Evolutionary conservation across 768 basidiomycete genomes (phyloP).

Genomic region (Pleurotus platypus): DNA sequence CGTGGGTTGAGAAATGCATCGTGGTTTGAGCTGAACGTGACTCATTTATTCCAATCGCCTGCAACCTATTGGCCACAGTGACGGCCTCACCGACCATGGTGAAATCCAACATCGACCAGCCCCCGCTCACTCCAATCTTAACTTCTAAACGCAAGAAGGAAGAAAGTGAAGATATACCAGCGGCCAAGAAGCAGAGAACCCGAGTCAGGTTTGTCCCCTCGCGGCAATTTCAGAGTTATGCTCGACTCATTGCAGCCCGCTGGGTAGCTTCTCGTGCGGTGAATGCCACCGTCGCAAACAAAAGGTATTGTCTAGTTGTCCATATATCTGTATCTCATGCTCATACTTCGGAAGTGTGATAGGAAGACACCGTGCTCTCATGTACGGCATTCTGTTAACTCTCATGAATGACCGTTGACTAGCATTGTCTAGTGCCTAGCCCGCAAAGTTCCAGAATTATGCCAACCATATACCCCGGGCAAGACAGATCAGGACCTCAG

Average conservation of each 20-base stretch:
- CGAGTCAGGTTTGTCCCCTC: constrained; percentile 61
- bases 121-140: constrained; percentile 21
- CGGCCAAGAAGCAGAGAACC: constrained; percentile 65
- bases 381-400: constrained; percentile 38
- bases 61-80: not conserved
- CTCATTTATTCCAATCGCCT: constrained; percentile 3
- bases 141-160: constrained; percentile 58
- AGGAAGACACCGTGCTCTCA: constrained; percentile 83
- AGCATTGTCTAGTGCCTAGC: constrained; percentile 59
- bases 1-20: not conserved
- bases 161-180: constrained; percentile 51
- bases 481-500: constrained; percentile 82
- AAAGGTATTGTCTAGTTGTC: constrained; percentile 44
- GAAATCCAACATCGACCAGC: constrained; percentile 27
- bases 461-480: constrained; percentile 86
- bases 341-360: constrained; percentile 58
- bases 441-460: constrained; percentile 83
- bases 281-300: constrained; percentile 89
- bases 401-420: constrained; percentile 11
- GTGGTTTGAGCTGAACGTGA: not conserved
- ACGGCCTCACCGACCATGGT: constrained; percentile 24
- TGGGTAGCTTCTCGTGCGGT: constrained; percentile 71
- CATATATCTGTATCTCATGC: not conserved
- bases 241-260: constrained; percentile 23
- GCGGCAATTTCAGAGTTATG: constrained; percentile 55